A percentile compares a stretch with the other conserved stretches of the same genome.
These are phyloP conservation scores for Nymphaea colorata DNA, from an alignment of 164 flowering plant species.

Conservation along the genomic window DNA sequence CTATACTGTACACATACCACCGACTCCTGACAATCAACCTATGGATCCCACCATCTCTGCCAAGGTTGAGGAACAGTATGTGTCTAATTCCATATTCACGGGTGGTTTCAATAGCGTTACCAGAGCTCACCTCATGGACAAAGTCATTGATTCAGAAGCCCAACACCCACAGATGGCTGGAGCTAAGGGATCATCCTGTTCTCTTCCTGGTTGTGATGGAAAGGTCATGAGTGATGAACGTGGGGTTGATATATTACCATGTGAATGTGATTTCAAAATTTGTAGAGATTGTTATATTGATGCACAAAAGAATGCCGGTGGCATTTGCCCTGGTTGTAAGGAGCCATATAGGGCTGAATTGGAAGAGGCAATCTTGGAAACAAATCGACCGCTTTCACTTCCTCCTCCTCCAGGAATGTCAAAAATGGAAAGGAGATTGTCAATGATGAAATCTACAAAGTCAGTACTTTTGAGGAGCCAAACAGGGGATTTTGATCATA, in stretches of 20 bases:
- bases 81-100: constrained; percentile 49
- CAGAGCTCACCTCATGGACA: constrained; percentile 61
- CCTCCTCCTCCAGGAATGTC: constrained; percentile 22
- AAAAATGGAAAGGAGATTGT: constrained; percentile 48
- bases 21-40: constrained; percentile 59
- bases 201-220: constrained; percentile 39
- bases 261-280: constrained; percentile 52
- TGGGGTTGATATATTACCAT: constrained; percentile 50
- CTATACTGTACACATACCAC: constrained; percentile 54
- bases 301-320: constrained; percentile 33
- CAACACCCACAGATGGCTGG: constrained; percentile 74
- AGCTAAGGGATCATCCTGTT: constrained; percentile 46
- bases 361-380: constrained; percentile 20
- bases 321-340: constrained; percentile 50
- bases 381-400: constrained; percentile 16
- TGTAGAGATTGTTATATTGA: constrained; percentile 53
- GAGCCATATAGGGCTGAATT: constrained; percentile 38
- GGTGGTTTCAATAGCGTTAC: constrained; percentile 58
- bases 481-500: constrained; percentile 65
- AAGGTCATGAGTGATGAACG: constrained; percentile 56
- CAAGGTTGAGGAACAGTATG: constrained; percentile 61
- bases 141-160: constrained; percentile 46
- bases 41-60: constrained; percentile 36
- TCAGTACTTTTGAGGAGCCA: constrained; percentile 42
- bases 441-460: constrained; percentile 39